These are phyloP conservation scores for Aspergillus puulaauensis DNA, from an alignment of 2,329 filamentous ascomycete genomes.

Conservation along the genomic window DNA sequence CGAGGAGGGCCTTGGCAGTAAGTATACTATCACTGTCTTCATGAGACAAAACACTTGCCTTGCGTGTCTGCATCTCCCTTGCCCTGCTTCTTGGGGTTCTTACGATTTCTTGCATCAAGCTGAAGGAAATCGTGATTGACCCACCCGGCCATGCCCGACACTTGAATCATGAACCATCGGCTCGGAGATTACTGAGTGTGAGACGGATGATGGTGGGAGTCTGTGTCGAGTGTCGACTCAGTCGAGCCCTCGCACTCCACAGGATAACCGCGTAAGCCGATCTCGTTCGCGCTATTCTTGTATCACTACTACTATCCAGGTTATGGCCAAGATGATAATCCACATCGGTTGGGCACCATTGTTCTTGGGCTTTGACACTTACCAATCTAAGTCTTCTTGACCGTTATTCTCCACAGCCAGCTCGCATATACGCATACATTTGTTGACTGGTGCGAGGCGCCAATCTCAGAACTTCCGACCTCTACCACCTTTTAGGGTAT, in stretches of 20 bases:
- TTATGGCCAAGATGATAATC: slow-evolving; percentile 8
- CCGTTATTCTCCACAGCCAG: slow-evolving; percentile 12
- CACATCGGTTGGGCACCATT: slow-evolving; percentile 17
- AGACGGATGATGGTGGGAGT: slow-evolving; percentile 14
- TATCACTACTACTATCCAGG: neutral
- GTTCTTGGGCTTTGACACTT: neutral
- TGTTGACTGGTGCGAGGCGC: neutral
- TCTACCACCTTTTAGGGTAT: neutral
- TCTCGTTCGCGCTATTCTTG: neutral
- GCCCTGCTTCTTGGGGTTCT: neutral
- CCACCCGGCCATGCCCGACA: neutral
- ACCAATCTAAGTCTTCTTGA: no score
- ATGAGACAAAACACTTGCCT: neutral
- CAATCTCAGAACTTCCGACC: neutral
- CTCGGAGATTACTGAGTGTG: neutral
- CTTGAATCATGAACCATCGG: neutral
- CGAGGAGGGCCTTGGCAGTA: slow-evolving; percentile 2
- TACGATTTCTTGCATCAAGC: neutral
- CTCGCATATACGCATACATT: neutral
- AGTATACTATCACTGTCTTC: neutral
- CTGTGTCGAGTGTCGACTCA: no score
- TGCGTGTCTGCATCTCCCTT: no score
- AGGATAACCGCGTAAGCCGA: slow-evolving; percentile 6
- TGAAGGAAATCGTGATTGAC: slow-evolving; percentile 1
- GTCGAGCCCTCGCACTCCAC: slow-evolving; percentile 10